Evolutionary conservation across 345 rosid genomes (phyloP), one percentile per base, ranked within the genome.

Genomic region (Toxicodendron radicans): DNA sequence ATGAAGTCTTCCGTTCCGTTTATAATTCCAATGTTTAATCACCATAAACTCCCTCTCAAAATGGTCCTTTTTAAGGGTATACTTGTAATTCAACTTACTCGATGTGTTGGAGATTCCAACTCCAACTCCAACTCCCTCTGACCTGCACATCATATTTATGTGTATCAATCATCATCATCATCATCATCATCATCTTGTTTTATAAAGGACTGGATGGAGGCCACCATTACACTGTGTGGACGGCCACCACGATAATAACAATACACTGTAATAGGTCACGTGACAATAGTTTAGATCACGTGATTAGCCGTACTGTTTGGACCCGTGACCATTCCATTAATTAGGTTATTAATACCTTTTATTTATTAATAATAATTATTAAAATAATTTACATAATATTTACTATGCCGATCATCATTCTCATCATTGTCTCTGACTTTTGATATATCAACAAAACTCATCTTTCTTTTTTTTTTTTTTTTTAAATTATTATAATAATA

Each of bases 71-170:
- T n/a, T n/a, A n/a, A n/a, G 80, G 79, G 53, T 24, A 71, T 0
- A 33, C 21, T 5, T 1, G 73, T 71, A 72, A 48, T 71, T 67
- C 0, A 0, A 4, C 0, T 5, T 6, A 66, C 24, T 70, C 60
- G 54, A 60, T 20, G 43, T 17, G 48, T n/a, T n/a, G 59, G 38
- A 70, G 77, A 73, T 64, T 69, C 79, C 71, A 73, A 66, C 27
- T 54, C 76, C 53, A 75, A 73, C 59, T 69, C 79, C 71, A 73
- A 66, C 27, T 54, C 76, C 53, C 48, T 75, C 79, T 32, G 56
- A 66, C 69, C 27, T 16, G 21, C 38, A 13, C 38, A 14, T 23
- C 21, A 13, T 23, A n/a, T n/a, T n/a, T n/a, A n/a, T n/a, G n/a
- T n/a, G n/a, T n/a, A n/a, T n/a, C n/a, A n/a, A n/a, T n/a, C n/a